A percentile compares a stretch with the other conserved stretches of the same genome.
These are phyloP conservation scores for Dalbergia oliveri DNA, from an alignment of 306 rosid species.

Conservation along the genomic window DNA sequence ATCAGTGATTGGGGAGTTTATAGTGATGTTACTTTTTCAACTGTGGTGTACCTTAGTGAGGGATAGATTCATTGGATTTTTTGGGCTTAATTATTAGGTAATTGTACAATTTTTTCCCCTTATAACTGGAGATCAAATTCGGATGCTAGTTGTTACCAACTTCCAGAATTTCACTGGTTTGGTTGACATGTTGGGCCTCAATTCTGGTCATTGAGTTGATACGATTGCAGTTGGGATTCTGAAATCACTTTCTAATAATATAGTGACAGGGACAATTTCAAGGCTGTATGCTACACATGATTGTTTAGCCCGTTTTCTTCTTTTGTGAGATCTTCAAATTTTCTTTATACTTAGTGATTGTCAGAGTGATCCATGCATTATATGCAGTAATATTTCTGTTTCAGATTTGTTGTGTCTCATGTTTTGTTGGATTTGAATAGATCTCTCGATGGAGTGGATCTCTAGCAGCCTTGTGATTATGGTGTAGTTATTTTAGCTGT, in stretches of 20 bases:
- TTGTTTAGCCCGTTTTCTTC: constrained; percentile 1
- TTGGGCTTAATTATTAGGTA: constrained; percentile 5
- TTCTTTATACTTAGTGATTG: neutral
- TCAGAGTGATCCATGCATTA: constrained; percentile 15
- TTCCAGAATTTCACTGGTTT: constrained; percentile 9
- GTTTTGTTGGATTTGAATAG: constrained; percentile 31
- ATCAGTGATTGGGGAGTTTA: neutral
- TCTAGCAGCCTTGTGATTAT: neutral
- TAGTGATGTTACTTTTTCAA: constrained; percentile 7
- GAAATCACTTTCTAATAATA: constrained; percentile 27
- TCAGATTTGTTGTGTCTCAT: constrained; percentile 15
- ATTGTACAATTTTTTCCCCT: neutral
- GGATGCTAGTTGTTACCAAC: neutral
- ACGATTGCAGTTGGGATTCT: constrained; percentile 17
- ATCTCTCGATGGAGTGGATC: neutral
- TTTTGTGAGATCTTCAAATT: constrained; percentile 9
- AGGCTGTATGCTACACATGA: constrained; percentile 1
- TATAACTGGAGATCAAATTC: neutral
- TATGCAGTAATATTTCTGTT: neutral
- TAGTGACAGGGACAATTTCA: neutral
- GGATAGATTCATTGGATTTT: constrained; percentile 1
- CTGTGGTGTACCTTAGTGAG: neutral
- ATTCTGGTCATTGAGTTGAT: constrained; percentile 8
- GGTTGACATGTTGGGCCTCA: neutral
- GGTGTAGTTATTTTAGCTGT: constrained; percentile 14